These are phyloP conservation scores for Paramecium sexaurelia DNA, from an alignment of 73 alveolate genomes.

Conservation along the genomic window DNA sequence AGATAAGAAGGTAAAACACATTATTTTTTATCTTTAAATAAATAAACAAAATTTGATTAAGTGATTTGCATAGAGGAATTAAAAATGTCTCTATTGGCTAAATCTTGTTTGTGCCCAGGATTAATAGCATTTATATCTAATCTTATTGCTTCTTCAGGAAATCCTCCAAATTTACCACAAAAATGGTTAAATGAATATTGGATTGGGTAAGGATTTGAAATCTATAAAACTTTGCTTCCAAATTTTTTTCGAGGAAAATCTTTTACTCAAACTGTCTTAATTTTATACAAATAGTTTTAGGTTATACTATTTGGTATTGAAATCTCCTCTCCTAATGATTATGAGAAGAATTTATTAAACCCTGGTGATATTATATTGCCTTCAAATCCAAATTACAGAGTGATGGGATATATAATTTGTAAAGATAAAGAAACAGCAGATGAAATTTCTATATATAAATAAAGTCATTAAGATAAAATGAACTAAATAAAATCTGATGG, in stretches of 20 bases:
- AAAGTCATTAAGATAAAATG: not conserved
- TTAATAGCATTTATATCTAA: conserved; percentile 89
- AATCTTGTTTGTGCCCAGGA: conserved; percentile 95
- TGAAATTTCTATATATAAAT: conserved; percentile 59
- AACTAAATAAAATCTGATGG: conserved; percentile 31
- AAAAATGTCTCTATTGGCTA: conserved; percentile 89
- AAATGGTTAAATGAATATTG: conserved; percentile 93
- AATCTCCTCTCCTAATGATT: conserved; percentile 77
- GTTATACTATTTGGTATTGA: conserved; percentile 92
- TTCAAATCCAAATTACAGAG: conserved; percentile 67
- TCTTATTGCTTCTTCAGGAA: conserved; percentile 82
- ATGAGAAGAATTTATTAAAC: conserved; percentile 79
- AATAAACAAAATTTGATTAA: conserved; percentile 82
- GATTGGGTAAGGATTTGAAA: conserved; percentile 94
- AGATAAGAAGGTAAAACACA: conserved; percentile 95
- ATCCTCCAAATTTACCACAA: conserved; percentile 81
- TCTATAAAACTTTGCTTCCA: conserved; percentile 83
- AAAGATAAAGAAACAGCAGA: conserved; percentile 80
- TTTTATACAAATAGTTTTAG: conserved; percentile 80
- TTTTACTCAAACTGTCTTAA: conserved; percentile 83
- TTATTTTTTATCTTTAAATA: conserved; percentile 85
- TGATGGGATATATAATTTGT: conserved; percentile 78
- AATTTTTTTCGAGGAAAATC: conserved; percentile 75
- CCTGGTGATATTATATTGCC: conserved; percentile 88
- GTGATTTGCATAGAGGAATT: conserved; percentile 93